Evolutionary conservation across 306 rosid genomes (phyloP), one percentile per base, ranked within the genome.

Genomic region (Glycine tomentella): DNA sequence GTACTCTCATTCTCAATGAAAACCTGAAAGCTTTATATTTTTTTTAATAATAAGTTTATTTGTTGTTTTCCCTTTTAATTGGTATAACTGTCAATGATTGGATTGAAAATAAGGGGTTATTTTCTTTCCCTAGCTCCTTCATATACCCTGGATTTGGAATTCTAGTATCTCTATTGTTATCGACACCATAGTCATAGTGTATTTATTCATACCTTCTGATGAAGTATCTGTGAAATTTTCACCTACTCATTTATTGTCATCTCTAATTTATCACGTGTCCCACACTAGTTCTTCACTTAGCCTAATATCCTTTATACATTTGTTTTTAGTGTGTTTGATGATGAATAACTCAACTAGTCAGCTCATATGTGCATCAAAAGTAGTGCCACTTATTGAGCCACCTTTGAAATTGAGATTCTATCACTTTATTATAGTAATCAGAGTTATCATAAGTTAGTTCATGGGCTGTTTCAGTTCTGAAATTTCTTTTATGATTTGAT

Each of bases 351-450:
- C 8, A 31, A 31, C 42, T 61, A 31, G 15, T 20, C 36, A 57
- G 36, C 64, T 12, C 64, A 17, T 57, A 33, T 15, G 14, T 17
- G 38, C 40, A 9, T 17, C 42, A 69, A 10, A 16, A 69, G 17
- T 40, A 57, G 63, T 57, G 64, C 14, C 46, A 51, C 33, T 51
- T 44, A 58, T 46, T 61, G 36, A 8, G 71, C 10, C 62, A 31
- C 10, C 49, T 62, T 14, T 74, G 68, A 57, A 25, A 44, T 61
- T 76, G 12, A 61, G 14, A 58, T 15, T 72, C 64, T 36, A 34
- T 72, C 49, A 51, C 67, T 61, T 52, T 56, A 11, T 34, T 72
- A 51, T 34, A 72, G 76, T 53, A 53, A 34, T 36, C 65, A 38
- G 34, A 49, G n/a, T 55, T 38, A 38, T 55, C 11, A 44, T 53